phyloP scores from a whole-genome alignment of 139 green algal species.

The Pseudopediastrum boryanum region DNA sequence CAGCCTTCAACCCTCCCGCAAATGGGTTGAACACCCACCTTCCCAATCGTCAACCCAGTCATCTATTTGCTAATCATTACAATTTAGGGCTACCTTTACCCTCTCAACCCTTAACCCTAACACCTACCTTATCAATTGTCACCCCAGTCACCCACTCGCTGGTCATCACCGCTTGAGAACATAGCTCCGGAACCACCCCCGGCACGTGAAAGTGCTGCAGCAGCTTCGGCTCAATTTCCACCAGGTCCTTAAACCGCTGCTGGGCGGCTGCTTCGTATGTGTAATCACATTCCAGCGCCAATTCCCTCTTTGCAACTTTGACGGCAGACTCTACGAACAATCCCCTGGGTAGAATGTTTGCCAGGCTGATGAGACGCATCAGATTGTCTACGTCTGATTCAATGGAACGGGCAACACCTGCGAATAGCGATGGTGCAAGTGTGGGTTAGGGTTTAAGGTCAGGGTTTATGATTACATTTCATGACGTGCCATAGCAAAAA shows the following conservation, averaged over 20 bases:
- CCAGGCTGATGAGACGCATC: constrained; percentile 81
- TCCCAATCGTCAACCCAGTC: too few species aligned
- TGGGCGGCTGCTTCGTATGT: constrained; percentile 57
- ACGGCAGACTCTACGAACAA: constrained; percentile 90
- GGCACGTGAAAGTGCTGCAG: constrained; percentile 75
- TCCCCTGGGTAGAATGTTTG: constrained; percentile 85
- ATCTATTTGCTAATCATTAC: too few species aligned
- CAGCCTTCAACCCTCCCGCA: too few species aligned
- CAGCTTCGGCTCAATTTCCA: constrained; percentile 51
- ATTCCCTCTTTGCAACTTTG: constrained; percentile 89
- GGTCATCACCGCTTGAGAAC: constrained; percentile 73
- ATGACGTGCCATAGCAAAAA: too few species aligned
- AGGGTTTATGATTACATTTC: too few species aligned
- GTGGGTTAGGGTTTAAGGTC: too few species aligned
- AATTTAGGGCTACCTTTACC: too few species aligned
- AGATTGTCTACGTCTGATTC: constrained; percentile 96
- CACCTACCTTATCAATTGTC: constrained; percentile 80
- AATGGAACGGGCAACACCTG: constrained; percentile 89
- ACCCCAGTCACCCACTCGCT: constrained; percentile 84
- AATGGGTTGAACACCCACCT: too few species aligned
- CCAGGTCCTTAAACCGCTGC: constrained; percentile 66
- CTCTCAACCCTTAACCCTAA: neutral
- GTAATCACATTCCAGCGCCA: constrained; percentile 96
- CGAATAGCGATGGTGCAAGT: neutral
- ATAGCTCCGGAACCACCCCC: constrained; percentile 74